Percentiles rank a stretch among this genome's conserved stretches.
These are phyloP conservation scores for Choiromyces venosus DNA, from an alignment of 495 filamentous ascomycete species.

Conservation along the genomic window DNA sequence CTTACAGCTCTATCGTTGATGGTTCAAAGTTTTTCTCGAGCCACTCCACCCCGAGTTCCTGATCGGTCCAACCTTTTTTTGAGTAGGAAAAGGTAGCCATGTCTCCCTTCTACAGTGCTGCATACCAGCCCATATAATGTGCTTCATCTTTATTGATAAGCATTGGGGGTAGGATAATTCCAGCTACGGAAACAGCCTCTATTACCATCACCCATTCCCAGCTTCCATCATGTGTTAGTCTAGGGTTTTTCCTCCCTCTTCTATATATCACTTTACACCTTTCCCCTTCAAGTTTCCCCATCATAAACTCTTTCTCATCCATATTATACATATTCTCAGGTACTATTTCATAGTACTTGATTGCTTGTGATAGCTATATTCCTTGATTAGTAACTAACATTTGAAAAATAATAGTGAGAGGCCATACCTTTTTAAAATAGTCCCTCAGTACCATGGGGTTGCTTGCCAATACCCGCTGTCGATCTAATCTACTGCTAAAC, in stretches of 20 bases:
- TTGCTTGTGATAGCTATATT: conserved; percentile 10
- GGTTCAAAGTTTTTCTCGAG: conserved; percentile 7
- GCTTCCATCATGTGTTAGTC: conserved; percentile 7
- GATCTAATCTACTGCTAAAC: conserved; percentile 17
- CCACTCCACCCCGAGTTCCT: conserved; percentile 10
- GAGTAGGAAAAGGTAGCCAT: conserved; percentile 5
- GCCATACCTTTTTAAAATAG: conserved; percentile 14
- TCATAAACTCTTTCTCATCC: conserved; percentile 13
- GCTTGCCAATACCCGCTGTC: conserved; percentile 12
- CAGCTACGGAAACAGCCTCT: conserved; percentile 12
- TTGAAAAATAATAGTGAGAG: neutral
- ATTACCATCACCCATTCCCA: conserved; percentile 12
- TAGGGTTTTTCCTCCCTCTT: conserved; percentile 8
- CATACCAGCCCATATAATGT: conserved; percentile 18
- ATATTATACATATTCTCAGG: conserved; percentile 12
- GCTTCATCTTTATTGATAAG: conserved; percentile 12
- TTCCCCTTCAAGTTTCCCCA: conserved; percentile 2
- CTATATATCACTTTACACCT: conserved; percentile 12
- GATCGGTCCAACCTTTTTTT: conserved; percentile 12
- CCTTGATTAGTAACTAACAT: neutral
- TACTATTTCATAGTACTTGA: conserved; percentile 11
- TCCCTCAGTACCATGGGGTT: conserved; percentile 19
- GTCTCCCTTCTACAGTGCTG: neutral
- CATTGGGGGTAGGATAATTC: conserved; percentile 9
- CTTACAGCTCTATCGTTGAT: neutral